Evolutionary conservation across 1,284 basidiomycete species (phyloP).

Genomic region (Rhodotorula sp.): DNA sequence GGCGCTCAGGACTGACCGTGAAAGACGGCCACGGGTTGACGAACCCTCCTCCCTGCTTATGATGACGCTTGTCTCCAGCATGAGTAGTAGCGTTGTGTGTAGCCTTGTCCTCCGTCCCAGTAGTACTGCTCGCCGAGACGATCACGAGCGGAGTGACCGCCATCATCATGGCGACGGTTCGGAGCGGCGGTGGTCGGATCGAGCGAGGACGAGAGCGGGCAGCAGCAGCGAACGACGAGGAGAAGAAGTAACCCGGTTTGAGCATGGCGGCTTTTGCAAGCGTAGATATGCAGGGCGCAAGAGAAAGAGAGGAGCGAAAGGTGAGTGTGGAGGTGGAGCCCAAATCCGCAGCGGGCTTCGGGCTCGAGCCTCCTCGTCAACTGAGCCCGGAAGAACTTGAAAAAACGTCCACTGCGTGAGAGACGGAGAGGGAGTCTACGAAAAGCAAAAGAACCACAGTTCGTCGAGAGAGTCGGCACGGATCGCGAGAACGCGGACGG

Average conservation of each 20-base stretch:
- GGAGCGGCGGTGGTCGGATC: not conserved
- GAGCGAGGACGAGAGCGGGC: not conserved
- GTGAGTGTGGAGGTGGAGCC: not conserved
- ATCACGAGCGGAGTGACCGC: not conserved
- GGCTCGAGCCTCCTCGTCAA: not conserved
- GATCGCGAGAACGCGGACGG: not conserved
- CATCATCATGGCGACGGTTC: not conserved
- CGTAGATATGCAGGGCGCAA: not conserved
- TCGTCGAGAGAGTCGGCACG: not conserved
- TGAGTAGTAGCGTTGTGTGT: not conserved
- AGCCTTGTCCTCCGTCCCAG: too few species aligned
- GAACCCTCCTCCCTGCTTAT: conserved; percentile 32
- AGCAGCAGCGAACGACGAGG: not conserved
- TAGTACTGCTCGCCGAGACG: not conserved
- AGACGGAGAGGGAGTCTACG: not conserved
- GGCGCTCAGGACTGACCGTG: conserved; percentile 6
- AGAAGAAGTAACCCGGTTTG: not conserved
- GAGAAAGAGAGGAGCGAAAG: not conserved
- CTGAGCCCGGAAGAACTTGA: not conserved
- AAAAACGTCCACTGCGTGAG: too few species aligned
- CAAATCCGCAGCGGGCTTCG: not conserved
- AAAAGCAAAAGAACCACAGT: not conserved
- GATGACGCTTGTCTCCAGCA: conserved; percentile 25
- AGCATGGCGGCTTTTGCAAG: not conserved
- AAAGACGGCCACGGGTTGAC: conserved; percentile 37